phyloP scores from a whole-genome alignment of 1,284 basidiomycete species.

The Takashimella tepidaria region DNA sequence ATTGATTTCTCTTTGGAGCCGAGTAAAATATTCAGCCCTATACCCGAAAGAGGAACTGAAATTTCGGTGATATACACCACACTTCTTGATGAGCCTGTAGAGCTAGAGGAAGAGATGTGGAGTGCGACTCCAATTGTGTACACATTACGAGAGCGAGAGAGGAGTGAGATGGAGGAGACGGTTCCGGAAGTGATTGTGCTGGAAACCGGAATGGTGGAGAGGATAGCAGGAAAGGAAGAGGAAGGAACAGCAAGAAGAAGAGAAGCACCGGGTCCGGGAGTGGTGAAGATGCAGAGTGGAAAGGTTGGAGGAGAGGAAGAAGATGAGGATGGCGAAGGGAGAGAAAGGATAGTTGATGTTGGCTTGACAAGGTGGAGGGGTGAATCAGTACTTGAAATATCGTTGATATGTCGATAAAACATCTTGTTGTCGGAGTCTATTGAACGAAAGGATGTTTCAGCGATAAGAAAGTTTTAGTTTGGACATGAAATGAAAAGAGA shows the following conservation, averaged over 20 bases:
- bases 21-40: slow-evolving; percentile 35
- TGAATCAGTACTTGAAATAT: not conserved
- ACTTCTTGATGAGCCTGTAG: slow-evolving; percentile 18
- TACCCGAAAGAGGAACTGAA: slow-evolving; percentile 25
- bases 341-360: slow-evolving; percentile 14
- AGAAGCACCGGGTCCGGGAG: slow-evolving; percentile 21
- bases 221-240: slow-evolving; percentile 25
- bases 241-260: slow-evolving; percentile 30
- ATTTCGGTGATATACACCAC: slow-evolving; percentile 37
- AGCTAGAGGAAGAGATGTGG: slow-evolving; percentile 2
- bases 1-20: slow-evolving; percentile 24
- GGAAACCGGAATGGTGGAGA: slow-evolving; percentile 20
- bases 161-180: slow-evolving; percentile 25
- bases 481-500: not conserved
- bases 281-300: slow-evolving; percentile 22
- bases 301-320: not conserved
- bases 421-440: not conserved
- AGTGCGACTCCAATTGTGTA: slow-evolving; percentile 23
- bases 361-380: not conserved
- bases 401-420: not conserved
- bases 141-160: slow-evolving; percentile 6
- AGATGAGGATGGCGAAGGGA: slow-evolving; percentile 20
- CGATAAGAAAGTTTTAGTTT: not conserved
- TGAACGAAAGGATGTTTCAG: too few species aligned
- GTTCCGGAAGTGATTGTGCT: slow-evolving; percentile 15